Base-by-base conservation (phyloP, 108 stramenopile species). In the Nitzschia sp. region DNA sequence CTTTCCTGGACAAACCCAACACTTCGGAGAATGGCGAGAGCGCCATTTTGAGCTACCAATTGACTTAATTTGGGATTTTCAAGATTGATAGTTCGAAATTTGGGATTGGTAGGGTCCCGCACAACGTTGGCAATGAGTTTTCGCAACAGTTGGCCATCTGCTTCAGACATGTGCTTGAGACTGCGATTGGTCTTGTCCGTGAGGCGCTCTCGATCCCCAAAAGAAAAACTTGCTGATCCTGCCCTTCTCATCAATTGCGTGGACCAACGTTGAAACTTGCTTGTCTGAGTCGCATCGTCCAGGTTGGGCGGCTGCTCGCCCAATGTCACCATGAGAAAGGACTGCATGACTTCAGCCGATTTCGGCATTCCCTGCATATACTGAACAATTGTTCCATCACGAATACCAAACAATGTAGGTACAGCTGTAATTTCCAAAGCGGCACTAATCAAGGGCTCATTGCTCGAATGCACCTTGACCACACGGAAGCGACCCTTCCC, bases 401-500 rank as follows among this genome's bases (percentile, higher is more conserved):
- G 67, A 14, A 96, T 70, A 15, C 86, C 95, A 80, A 88, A 95
- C 3, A 96, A 83, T 9, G 91, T 91, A 5, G 95, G 95, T 9
- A 96, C 58, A 9, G 88, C 81, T 34, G 82, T 89, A 40, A 96
- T 89, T 25, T 89, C 86, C 53, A 96, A 76, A 2, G 89, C 87
- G 14, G 22, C 21, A 62, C 79, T 81, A 12, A 90, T 69, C 21
- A 79, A 76, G 15, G 84, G 64, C 61, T 93, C 92, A 50, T 88
- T 80, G 65, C 93, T 92, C 14, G 92, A 85, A 53, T 96, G 90
- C 44, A 96, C 62, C 76, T 96, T 96, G 54, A 89, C 88, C 14
- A 96, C 62, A 17, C 90, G 91, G 40, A 96, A 82, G 60, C 78
- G 65, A 2, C 95, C 95, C 22, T 91, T 92, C 0, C 82, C 70